Evolutionary conservation across 176 grass and related monocot genomes (phyloP).

Genomic region (Secale cereale): DNA sequence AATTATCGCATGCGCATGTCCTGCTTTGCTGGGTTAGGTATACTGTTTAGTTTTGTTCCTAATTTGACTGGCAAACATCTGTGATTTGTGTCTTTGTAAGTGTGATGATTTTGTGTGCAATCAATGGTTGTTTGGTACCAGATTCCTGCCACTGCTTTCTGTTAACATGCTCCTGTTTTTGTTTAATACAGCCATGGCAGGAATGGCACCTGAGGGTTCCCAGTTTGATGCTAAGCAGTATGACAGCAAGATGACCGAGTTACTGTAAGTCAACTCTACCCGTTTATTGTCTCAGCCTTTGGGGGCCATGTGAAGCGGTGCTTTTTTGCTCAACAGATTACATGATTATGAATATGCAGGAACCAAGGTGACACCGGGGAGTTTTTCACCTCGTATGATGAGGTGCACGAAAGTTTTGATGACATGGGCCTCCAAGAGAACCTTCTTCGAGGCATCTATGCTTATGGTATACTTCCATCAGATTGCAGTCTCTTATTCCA

Average conservation of each 20-base stretch:
- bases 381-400: constrained; percentile 77
- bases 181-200: constrained; percentile 39
- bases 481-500: background rate
- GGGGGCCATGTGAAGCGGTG: background rate
- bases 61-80: background rate
- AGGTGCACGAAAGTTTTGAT: constrained; percentile 71
- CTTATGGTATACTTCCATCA: constrained; percentile 47
- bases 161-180: background rate
- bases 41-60: background rate
- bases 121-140: no score
- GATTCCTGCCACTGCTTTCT: background rate
- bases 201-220: constrained; percentile 46
- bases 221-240: constrained; percentile 57
- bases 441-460: constrained; percentile 79
- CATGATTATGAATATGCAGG: constrained; percentile 15
- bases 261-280: constrained; percentile 36
- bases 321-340: background rate
- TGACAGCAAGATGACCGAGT: constrained; percentile 45
- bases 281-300: background rate
- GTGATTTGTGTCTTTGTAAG: no score
- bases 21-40: background rate
- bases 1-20: background rate
- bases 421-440: constrained; percentile 74
- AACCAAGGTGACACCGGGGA: constrained; percentile 39
- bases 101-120: no score